phyloP scores from a whole-genome alignment of 2,329 filamentous ascomycete genomes.

The Penicillium sp. region DNA sequence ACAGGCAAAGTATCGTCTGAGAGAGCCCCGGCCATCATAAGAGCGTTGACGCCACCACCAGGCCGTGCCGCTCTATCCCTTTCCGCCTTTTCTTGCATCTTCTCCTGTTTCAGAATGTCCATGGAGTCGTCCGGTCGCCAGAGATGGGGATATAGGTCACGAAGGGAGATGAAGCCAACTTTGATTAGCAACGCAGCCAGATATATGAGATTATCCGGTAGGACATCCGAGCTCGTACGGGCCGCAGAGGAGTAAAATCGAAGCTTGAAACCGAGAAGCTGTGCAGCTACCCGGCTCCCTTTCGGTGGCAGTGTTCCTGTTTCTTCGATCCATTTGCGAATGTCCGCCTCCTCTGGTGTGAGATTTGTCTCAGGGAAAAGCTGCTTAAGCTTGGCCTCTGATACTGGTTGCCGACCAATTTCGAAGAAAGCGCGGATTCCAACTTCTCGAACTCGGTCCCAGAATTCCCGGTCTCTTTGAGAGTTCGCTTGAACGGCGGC shows the following conservation, averaged over 20 bases:
- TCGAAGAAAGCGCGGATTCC: constrained; percentile 89
- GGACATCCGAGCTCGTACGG: constrained; percentile 73
- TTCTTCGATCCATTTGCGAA: constrained; percentile 75
- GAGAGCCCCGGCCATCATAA: constrained; percentile 84
- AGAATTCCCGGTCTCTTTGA: constrained; percentile 76
- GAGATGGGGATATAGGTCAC: constrained; percentile 89
- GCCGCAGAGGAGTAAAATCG: constrained; percentile 88
- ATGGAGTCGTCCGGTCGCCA: constrained; percentile 85
- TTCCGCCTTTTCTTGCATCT: constrained; percentile 76
- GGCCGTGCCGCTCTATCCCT: constrained; percentile 73
- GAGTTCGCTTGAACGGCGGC: constrained; percentile 62
- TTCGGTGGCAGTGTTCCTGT: constrained; percentile 82
- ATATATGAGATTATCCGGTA: constrained; percentile 92
- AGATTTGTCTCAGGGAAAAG: constrained; percentile 48
- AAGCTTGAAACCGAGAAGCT: constrained; percentile 95
- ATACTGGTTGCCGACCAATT: constrained; percentile 73
- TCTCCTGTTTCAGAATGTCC: constrained; percentile 71
- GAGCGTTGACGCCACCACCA: constrained; percentile 77
- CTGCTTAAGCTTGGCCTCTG: constrained; percentile 61
- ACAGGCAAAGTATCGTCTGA: constrained; percentile 74
- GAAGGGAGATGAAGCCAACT: constrained; percentile 91
- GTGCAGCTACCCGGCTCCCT: constrained; percentile 90
- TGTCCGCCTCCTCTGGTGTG: constrained; percentile 59
- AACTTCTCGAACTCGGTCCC: constrained; percentile 74
- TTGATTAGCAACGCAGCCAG: constrained; percentile 92